Conservation (phyloP, 495 filamentous ascomycete genomes). For the Podospora conica region DNA sequence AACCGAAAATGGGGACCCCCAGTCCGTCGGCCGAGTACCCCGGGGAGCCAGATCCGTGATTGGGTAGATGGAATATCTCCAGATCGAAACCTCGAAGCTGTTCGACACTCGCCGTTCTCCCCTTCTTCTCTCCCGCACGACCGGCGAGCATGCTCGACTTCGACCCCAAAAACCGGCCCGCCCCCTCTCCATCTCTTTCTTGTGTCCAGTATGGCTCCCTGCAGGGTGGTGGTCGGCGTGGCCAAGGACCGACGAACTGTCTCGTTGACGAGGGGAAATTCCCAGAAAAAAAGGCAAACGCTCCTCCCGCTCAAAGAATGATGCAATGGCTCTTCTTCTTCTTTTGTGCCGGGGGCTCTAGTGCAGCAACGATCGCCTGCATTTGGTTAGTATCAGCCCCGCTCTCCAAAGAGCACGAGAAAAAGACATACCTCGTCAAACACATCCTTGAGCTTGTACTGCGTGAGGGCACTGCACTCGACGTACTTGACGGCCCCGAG, state of each 20-base stretch:
- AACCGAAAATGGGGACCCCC: background rate
- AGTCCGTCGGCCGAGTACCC: constrained; percentile 1
- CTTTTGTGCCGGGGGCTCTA: constrained; percentile 76
- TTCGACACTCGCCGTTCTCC: background rate
- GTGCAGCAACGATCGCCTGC: constrained; percentile 82
- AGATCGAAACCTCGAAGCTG: background rate
- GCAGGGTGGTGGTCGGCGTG: constrained; percentile 2
- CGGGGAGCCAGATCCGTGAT: constrained; percentile 5
- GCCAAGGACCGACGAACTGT: background rate
- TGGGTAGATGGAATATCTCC: constrained; percentile 6
- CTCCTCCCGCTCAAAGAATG: constrained; percentile 38
- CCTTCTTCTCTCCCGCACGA: background rate
- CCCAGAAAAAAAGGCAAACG: background rate
- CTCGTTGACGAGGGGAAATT: constrained; percentile 14
- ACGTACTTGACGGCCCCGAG: constrained; percentile 96
- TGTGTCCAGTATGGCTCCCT: background rate
- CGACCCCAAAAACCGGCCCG: background rate
- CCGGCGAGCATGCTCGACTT: background rate
- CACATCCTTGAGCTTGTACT: constrained; percentile 98
- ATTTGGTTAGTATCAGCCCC: background rate
- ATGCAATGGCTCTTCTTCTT: constrained; percentile 50
- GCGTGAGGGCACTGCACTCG: constrained; percentile 94
- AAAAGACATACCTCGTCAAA: constrained; percentile 82
- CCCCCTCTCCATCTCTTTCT: background rate
- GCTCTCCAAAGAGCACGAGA: background rate